Base-by-base conservation (phyloP, 257 asterid species). In the Nicotiana tabacum region DNA sequence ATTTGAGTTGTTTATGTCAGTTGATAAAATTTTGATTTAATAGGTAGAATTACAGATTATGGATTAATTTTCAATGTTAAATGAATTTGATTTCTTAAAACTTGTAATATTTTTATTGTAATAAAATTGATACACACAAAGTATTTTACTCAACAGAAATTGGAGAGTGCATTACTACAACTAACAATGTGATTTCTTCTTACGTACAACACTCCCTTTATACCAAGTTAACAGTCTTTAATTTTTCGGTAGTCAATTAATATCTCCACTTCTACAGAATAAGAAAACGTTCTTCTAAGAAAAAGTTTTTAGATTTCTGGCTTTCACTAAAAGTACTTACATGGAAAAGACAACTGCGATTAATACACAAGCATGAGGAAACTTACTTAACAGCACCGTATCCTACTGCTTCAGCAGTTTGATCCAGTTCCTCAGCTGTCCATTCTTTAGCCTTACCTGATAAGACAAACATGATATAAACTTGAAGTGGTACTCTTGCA, bases 341-440 rank as follows among this genome's bases (percentile, higher is more conserved):
- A 35, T 9, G 10, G 30, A 33, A 67, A 67, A 17, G 53, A 17
- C 18, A 67, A 17, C 29, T 35, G 35, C 8, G 15, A 35, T 18
- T 35, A 67, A 1, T 66, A 78, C 51, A 68, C 13, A 27, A 78
- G 60, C 53, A 67, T 29, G 81, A 83, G 83, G 67, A 77, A 37
- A 82, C 94, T 88, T 85, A 94, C 99, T 96, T 93, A 43, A 96
- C 92, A 85, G 98, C 99, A 37, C 99, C 98, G 86, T 96, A 96
- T 89, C 99, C 99, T 74, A 96, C 89, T 30, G 98, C 99, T 88
- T 96, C 99, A 51, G 98, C 98, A 88, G 93, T 94, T 86, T 88
- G 77, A 64, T 96, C 98, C 21, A 96, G 97, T 92, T 94, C 99
- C 87, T 93, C 98, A 27, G 80, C 91, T 11, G 98, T 91, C 98